phyloP scores from a whole-genome alignment of 202 grass and related monocot species.

The Carex arenaria region DNA sequence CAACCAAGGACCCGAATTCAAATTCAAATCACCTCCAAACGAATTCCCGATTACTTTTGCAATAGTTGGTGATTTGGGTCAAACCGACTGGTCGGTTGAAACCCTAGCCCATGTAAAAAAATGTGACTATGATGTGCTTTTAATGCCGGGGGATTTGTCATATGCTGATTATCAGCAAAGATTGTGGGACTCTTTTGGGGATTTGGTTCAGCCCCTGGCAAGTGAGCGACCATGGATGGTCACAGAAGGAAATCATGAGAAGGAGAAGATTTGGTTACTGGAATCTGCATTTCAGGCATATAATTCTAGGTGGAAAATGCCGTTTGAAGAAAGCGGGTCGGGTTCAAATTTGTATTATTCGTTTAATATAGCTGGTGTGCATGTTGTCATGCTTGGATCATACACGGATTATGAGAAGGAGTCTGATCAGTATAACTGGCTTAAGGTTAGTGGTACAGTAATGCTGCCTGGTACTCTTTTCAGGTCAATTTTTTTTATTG shows the following conservation, averaged over 20 bases:
- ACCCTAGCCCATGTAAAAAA: conserved; percentile 71
- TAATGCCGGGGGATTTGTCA: conserved; percentile 83
- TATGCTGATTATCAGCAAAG: conserved; percentile 97
- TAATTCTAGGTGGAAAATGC: conserved; percentile 98
- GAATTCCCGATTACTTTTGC: conserved; percentile 79
- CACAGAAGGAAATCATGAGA: conserved; percentile 98
- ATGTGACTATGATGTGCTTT: conserved; percentile 76
- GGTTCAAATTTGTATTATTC: conserved; percentile 90
- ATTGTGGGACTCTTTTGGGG: conserved; percentile 90
- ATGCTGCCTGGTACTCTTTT: neutral
- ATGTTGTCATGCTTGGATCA: conserved; percentile 91
- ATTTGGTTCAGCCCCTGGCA: conserved; percentile 81
- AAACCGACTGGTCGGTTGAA: conserved; percentile 78
- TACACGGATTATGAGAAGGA: conserved; percentile 91
- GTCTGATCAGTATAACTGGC: conserved; percentile 93
- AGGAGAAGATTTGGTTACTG: conserved; percentile 61
- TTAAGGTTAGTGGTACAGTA: conserved; percentile 50
- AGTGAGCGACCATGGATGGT: conserved; percentile 93
- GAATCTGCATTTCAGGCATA: conserved; percentile 75
- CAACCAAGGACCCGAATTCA: conserved; percentile 62
- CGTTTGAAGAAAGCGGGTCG: conserved; percentile 78
- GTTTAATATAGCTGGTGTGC: conserved; percentile 62
- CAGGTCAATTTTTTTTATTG: no score
- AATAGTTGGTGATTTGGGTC: conserved; percentile 86
- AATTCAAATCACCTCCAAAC: conserved; percentile 76